Base-by-base conservation (phyloP, 352 stramenopile genomes). In the Phytophthora syringae region DNA sequence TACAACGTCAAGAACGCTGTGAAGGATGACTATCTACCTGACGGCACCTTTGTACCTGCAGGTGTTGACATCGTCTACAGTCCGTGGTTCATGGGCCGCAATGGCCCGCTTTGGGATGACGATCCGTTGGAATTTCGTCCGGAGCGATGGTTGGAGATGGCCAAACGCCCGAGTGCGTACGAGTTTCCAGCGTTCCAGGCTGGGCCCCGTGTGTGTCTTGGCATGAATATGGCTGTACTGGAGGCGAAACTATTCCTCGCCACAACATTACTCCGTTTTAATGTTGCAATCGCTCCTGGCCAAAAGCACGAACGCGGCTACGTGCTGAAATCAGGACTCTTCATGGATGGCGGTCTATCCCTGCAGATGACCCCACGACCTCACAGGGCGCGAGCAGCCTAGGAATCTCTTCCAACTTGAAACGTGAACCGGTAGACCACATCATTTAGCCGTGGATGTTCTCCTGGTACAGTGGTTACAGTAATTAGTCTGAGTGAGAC, bases 161-260 rank as follows among this genome's bases (percentile, higher is more conserved):
- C 73, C 51, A 85, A 69, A 7, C 76, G 78, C 0, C 85, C 84
- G 15, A 86, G 65, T 18, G 80, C 79, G 22, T 92, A 82, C 60
- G 77, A 90, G 42, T 94, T 92, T 25, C 82, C 85, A 18, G 77
- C 78, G 3, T 95, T 96, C 51, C 76, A 93, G 25, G 82, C 80
- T 0, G 86, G 88, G 1, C 81, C 78, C 2, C 82, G 86, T 1
- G 65, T 85, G 7, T 95, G 88, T 45, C 45, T 92, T 3, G 85
- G 86, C 15, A 88, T 88, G 79, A 87, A 82, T 54, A 89, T 93
- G 72, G 81, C 84, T 1, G 52, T 93, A 7, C 56, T 93, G 12
- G 82, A 93, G 44, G 60, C 77, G 43, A 90, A 89, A 60, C 65
- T 88, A 47, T 89, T 88, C 40, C 63, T 84, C 11, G 77, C 76